Evolutionary conservation across 495 filamentous ascomycete species (phyloP).

Genomic region (Aspergillus saccharolyticus): DNA sequence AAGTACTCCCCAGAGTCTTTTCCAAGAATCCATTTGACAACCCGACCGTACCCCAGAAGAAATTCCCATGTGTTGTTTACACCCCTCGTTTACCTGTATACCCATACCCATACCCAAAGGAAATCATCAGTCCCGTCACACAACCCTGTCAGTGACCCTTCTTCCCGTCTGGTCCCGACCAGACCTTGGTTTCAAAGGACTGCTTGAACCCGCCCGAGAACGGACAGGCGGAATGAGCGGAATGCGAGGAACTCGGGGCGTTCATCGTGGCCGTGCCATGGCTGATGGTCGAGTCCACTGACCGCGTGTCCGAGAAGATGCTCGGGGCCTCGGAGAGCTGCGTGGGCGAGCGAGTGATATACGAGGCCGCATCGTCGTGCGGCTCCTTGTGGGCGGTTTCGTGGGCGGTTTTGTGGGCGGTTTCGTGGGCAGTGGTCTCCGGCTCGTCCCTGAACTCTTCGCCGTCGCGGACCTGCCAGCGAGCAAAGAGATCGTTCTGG

Average conservation of each 20-base stretch:
- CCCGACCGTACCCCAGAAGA: neutral
- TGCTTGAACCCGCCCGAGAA: neutral
- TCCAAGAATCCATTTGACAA: neutral
- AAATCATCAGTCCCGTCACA: neutral
- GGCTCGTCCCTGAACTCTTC: neutral
- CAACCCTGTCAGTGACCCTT: neutral
- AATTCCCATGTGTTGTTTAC: neutral
- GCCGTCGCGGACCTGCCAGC: conserved; percentile 1
- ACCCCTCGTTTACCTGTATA: neutral
- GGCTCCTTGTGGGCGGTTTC: neutral
- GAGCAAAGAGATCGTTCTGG: conserved; percentile 1
- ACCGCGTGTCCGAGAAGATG: neutral
- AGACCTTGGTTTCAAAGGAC: conserved; percentile 1
- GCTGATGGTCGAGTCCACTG: neutral
- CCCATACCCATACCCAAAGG: neutral
- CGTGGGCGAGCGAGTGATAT: neutral
- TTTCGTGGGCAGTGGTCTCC: neutral
- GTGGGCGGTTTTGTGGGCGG: neutral
- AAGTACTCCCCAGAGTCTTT: neutral
- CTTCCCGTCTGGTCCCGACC: neutral
- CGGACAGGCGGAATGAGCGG: neutral
- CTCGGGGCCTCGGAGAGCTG: neutral
- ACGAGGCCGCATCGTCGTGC: neutral
- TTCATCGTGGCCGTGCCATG: neutral
- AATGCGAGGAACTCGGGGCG: neutral